These are phyloP conservation scores for Chlorella sp. DNA, from an alignment of 139 green algal genomes.

Conservation along the genomic window DNA sequence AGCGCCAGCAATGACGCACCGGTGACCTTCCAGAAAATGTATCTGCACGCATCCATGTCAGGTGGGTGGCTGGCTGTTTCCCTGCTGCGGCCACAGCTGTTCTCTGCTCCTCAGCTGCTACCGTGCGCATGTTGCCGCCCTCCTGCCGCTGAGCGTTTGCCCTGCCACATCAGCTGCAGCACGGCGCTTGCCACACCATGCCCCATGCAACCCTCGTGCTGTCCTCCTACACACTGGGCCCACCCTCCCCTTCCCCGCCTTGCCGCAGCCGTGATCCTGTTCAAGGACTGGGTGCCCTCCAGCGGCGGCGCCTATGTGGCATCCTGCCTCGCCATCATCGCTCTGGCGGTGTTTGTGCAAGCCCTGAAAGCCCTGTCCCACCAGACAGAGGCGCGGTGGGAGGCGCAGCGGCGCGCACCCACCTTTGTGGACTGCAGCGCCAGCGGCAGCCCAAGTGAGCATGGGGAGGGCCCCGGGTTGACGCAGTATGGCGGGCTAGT, in stretches of 20 bases:
- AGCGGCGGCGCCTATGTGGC: conserved; percentile 38
- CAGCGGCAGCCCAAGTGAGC: neutral
- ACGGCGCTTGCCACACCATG: too few relatives aligned
- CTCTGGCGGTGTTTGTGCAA: conserved; percentile 21
- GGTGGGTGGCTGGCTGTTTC: neutral
- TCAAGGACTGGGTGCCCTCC: conserved; percentile 47
- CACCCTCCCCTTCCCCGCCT: neutral
- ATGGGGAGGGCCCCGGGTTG: too few relatives aligned
- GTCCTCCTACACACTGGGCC: too few relatives aligned
- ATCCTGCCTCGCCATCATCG: conserved; percentile 42
- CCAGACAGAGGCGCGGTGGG: conserved; percentile 36
- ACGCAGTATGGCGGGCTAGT: too few relatives aligned
- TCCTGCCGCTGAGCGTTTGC: too few relatives aligned
- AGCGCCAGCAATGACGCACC: neutral
- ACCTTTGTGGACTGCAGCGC: neutral
- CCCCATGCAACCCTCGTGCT: too few relatives aligned
- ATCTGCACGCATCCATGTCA: conserved; percentile 43
- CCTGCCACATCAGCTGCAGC: too few relatives aligned
- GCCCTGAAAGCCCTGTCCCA: conserved; percentile 31
- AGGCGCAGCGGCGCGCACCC: neutral
- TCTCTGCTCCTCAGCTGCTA: too few relatives aligned
- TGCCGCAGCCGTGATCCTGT: conserved; percentile 44
- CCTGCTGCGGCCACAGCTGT: neutral
- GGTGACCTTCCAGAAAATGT: conserved; percentile 30
- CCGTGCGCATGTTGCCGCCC: too few relatives aligned